Evolutionary conservation across 495 filamentous ascomycete genomes (phyloP), one percentile per base, ranked within the genome.

Genomic region (Penicillium tannophilum): DNA sequence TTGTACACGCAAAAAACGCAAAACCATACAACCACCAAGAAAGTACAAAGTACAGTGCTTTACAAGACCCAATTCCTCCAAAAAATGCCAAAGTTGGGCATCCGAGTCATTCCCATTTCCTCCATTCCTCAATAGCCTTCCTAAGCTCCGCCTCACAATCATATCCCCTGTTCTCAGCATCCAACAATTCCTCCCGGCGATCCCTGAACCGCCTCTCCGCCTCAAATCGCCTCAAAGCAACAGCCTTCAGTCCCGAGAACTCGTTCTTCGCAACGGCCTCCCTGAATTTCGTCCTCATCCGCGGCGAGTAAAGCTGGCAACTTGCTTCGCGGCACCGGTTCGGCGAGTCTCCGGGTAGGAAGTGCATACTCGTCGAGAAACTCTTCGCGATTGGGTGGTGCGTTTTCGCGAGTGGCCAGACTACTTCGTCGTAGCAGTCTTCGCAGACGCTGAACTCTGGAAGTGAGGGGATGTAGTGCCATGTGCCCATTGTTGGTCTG

Each of bases 291-390:
- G 77, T 72, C 42, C 89, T 79, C 86, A 92, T 92, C n/a, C 86
- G 82, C 10, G 79, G 72, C n/a, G 86, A 89, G 60, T 90, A 92
- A 7, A 93, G 73, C 71, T 90, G 88, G 63, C 90, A 94, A 19
- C 79, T 81, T 0, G 80, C 84, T 36, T 84, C 73, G 4, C 79
- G 73, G 20, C 70, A 71, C 5, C 67, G 69, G 54, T 81, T 74
- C 28, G 77, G 74, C 20, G 69, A 71, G 52, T 82, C 75, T 31
- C 79, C 74, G 2, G 78, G 78, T 7, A 80, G 69, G 1, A 76
- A 64, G 26, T 78, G 76, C 62, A 76, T 66, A 5, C 73, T 70
- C 5, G 70, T 68, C 16, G 73, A 79, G 64, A 92, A 86, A 57
- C 80, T 77, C 1, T 76, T 71, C 0, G 88, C 85, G 20, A 92